These are phyloP conservation scores for Coemansia sp. DNA, from an alignment of 192 early-diverging fungal species.

Conservation along the genomic window DNA sequence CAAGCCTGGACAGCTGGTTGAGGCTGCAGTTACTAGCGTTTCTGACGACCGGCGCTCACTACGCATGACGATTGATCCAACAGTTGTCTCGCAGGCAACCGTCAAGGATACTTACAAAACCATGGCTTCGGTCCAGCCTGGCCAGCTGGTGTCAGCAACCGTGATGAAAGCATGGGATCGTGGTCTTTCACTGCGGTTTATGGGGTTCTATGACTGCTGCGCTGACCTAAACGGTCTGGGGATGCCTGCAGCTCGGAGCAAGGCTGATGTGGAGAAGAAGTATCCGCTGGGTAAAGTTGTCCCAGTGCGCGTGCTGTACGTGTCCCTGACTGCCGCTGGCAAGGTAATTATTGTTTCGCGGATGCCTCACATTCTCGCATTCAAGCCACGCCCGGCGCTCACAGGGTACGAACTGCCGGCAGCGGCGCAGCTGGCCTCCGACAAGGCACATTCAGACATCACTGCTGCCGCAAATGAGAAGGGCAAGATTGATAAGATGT, in stretches of 20 bases:
- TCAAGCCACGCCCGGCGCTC: slow-evolving; percentile 43
- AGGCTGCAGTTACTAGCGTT: slow-evolving; percentile 62
- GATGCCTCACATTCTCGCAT: slow-evolving; percentile 58
- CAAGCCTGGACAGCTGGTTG: slow-evolving; percentile 73
- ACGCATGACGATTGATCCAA: slow-evolving; percentile 65
- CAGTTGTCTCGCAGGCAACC: slow-evolving; percentile 54
- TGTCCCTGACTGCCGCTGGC: slow-evolving; percentile 63
- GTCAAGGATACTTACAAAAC: slow-evolving; percentile 61
- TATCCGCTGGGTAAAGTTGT: slow-evolving; percentile 66
- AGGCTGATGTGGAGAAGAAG: slow-evolving; percentile 54
- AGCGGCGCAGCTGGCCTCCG: slow-evolving; percentile 29
- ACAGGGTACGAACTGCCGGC: slow-evolving; percentile 44
- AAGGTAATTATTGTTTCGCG: slow-evolving; percentile 63
- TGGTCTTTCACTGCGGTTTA: slow-evolving; percentile 72
- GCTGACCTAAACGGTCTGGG: slow-evolving; percentile 55
- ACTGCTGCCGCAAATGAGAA: slow-evolving; percentile 4
- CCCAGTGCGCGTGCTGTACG: slow-evolving; percentile 71
- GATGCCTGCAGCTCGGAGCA: slow-evolving; percentile 57
- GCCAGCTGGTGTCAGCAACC: slow-evolving; percentile 67
- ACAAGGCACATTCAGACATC: neutral
- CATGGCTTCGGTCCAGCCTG: slow-evolving; percentile 80
- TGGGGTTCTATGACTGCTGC: slow-evolving; percentile 80
- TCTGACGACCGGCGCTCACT: slow-evolving; percentile 65
- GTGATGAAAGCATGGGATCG: slow-evolving; percentile 63
- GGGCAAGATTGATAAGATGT: slow-evolving; percentile 39